A percentile compares a stretch with the other conserved stretches of the same genome.
phyloP scores from a whole-genome alignment of 441 rosid species.

The Metrosideros polymorpha region DNA sequence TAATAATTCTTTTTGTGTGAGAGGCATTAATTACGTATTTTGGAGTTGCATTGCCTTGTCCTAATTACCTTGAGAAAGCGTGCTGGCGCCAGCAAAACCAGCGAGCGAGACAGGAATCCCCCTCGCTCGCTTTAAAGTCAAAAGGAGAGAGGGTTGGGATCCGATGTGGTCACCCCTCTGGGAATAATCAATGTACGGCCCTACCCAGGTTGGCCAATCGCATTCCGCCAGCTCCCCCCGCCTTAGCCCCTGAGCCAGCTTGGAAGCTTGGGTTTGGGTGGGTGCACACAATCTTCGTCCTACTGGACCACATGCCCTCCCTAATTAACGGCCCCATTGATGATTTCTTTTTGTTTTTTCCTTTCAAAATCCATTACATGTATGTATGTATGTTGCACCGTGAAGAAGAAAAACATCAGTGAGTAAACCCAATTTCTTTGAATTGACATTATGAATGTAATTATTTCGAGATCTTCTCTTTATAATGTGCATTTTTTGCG shows the following conservation, averaged over 20 bases:
- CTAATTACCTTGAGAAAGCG: slow-evolving; percentile 20
- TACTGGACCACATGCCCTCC: neutral
- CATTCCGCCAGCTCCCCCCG: neutral
- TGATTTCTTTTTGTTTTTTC: neutral
- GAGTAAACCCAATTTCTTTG: neutral
- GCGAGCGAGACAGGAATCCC: slow-evolving; percentile 33
- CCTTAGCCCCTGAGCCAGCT: neutral
- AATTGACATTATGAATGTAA: neutral
- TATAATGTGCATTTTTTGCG: neutral
- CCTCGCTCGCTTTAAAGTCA: slow-evolving; percentile 16
- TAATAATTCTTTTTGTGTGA: too few species aligned
- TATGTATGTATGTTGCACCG: neutral
- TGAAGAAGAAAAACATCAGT: neutral
- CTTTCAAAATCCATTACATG: too few species aligned
- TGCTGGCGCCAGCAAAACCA: slow-evolving; percentile 16
- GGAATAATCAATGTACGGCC: slow-evolving; percentile 35
- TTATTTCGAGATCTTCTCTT: neutral
- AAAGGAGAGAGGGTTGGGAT: neutral
- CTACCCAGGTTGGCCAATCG: neutral
- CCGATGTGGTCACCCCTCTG: slow-evolving; percentile 4
- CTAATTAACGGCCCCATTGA: neutral
- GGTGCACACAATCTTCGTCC: neutral
- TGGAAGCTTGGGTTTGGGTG: neutral
- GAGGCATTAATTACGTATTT: neutral
- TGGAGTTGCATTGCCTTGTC: neutral